Evolutionary conservation across 1,139 yeast genomes (phyloP).

Genomic region (Blastobotrys niveus): DNA sequence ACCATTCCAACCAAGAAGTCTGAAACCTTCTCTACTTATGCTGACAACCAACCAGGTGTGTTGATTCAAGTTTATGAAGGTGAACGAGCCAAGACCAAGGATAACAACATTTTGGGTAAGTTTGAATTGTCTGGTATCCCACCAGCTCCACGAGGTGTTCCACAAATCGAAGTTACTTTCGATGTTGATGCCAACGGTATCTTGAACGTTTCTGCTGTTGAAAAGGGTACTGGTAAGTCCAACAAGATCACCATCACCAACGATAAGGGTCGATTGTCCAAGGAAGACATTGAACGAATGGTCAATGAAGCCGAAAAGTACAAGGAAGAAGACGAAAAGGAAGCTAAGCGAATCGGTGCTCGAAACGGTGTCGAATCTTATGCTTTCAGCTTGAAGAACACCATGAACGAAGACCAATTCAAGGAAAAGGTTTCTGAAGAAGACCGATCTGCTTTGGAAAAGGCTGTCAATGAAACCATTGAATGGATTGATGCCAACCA

Average conservation of each 20-base stretch:
- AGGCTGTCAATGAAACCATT: constrained; percentile 79
- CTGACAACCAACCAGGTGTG: constrained; percentile 96
- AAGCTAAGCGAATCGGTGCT: constrained; percentile 66
- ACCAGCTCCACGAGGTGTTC: constrained; percentile 98
- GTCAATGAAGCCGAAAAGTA: constrained; percentile 89
- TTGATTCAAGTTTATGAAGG: constrained; percentile 95
- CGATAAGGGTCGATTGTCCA: constrained; percentile 92
- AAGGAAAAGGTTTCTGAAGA: constrained; percentile 76
- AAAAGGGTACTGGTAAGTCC: constrained; percentile 82
- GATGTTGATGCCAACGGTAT: constrained; percentile 95
- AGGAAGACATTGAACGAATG: constrained; percentile 91
- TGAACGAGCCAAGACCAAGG: constrained; percentile 94
- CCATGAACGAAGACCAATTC: constrained; percentile 72
- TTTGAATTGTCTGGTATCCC: constrained; percentile 94
- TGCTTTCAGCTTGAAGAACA: constrained; percentile 78
- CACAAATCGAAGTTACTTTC: constrained; percentile 91
- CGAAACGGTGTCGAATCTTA: constrained; percentile 88
- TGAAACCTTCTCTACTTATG: constrained; percentile 87
- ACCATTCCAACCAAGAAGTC: constrained; percentile 96
- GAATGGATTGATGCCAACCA: constrained; percentile 85
- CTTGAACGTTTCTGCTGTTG: constrained; percentile 86
- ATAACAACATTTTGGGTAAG: constrained; percentile 92
- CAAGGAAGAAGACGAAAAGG: constrained; percentile 80
- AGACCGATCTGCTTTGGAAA: constrained; percentile 72
- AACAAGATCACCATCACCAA: constrained; percentile 92